Evolutionary conservation across 345 rosid species (phyloP).

Genomic region (Eucalyptus dawsonii): DNA sequence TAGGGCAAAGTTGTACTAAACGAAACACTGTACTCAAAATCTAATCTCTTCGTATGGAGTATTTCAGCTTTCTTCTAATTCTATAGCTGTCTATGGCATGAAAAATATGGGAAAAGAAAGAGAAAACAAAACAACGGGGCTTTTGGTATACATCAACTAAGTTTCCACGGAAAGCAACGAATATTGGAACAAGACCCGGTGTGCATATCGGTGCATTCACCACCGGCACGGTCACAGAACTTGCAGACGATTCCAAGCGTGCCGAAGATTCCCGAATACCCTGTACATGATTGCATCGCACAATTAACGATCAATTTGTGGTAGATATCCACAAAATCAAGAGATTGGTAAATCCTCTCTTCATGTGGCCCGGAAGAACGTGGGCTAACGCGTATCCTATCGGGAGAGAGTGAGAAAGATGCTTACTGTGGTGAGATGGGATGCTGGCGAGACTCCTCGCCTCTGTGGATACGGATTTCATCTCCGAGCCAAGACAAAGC

Average conservation of each 20-base stretch:
- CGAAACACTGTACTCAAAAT: background rate
- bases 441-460: slow-evolving; percentile 12
- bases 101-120: background rate
- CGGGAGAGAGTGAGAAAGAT: background rate
- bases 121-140: background rate
- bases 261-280: slow-evolving; percentile 3
- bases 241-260: slow-evolving; percentile 45
- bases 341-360: background rate
- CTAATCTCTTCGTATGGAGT: background rate
- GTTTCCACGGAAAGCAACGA: slow-evolving; percentile 46
- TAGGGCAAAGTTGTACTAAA: background rate
- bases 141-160: background rate
- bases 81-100: background rate
- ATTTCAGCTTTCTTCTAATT: background rate
- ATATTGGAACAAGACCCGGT: slow-evolving; percentile 23
- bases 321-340: background rate
- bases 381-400: background rate
- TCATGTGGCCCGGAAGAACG: background rate
- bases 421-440: slow-evolving; percentile 14
- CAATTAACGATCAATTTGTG: background rate
- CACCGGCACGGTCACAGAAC: slow-evolving; percentile 27
- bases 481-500: background rate
- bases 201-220: slow-evolving; percentile 24
- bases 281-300: background rate
- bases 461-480: background rate